Evolutionary conservation across 1,284 basidiomycete genomes (phyloP), one percentile per base, ranked within the genome.

Genomic region (Heterobasidion occidentale): DNA sequence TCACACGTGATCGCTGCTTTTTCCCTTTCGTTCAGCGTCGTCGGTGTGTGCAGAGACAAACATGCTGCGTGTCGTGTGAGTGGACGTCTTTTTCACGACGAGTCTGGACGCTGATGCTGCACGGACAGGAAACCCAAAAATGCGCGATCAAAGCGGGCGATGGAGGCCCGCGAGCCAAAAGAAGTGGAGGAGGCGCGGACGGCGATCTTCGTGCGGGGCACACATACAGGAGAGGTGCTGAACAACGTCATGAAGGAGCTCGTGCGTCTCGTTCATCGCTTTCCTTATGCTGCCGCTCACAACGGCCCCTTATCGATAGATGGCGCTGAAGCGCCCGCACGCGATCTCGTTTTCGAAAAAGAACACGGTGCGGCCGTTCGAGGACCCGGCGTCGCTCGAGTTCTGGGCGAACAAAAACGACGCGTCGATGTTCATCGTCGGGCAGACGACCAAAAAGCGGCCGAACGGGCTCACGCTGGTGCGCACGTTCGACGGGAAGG

Each of bases 381-480:
- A 98, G 65, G 82, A 93, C 60, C 71, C 83, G 3, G 76, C 87
- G 14, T 90, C 92, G 1, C 76, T 99, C 56, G 93, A 93, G 64
- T 99, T 99, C 71, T 99, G 94, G 91, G 77, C 86, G 1, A 67
- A 76, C 42, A 99, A 99, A 76, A 99, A 99, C 73, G 97, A 99
- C 65, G 94, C 95, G 1, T 87, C 86, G 4, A 76, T 99, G 65
- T 97, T 98, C 67, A 74, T 97, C 12, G 77, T 98, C 46, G 96
- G 93, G 1, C 90, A 95, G 66, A 92, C 89, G 66, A 92, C 88
- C 52, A 99, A 99, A 76, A 99, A 99, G 71, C 77, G 95, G 54
- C 95, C 95, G 14, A 81, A 98, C 67, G 88, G 92, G 55, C 70
- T 99, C 56, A 86, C 90, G 2, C 87, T 97, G 65, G 88, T 88